Evolutionary conservation across 2,329 filamentous ascomycete species (phyloP), one percentile per base, ranked within the genome.

Genomic region (Epichloe sp.): DNA sequence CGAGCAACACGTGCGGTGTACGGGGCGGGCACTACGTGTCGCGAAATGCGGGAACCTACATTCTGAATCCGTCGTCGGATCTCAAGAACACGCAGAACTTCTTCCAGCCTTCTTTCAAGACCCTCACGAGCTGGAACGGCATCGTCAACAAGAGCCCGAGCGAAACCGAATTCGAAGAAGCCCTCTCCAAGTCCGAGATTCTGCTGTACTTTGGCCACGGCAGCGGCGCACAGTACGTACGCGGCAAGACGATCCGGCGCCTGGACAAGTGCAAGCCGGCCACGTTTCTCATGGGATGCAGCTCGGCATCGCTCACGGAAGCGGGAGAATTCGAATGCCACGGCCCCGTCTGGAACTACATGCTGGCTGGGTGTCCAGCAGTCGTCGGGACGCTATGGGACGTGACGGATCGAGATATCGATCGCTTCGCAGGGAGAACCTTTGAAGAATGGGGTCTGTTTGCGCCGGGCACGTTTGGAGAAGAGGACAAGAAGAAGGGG

Each of bases 171-270:
- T 91, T 97, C 65, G 82, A 83, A 56, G 60, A 69, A 0, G 79
- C 78, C 0, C 76, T 98, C 8, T 71, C 78, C 45, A 67, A 73
- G 0, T 82, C 81, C 17, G 82, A 88, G 52, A 71, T 95, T 2
- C 72, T 96, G 23, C 75, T 98, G 11, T 98, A 98, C 71, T 97
- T 98, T 66, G 93, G 93, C 1, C 93, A 98, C 69, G 93, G 93
- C 54, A 91, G 87, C 57, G 93, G 91, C 21, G 87, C 88, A 31
- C 93, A 98, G 67, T 98, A 95, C 67, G 88, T 98, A 52, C 85
- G 90, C 34, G 83, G 86, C 12, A 82, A 88, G 58, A 87, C 87
- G 1, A 82, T 98, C 57, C 85, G 88, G 50, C 82, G 81, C 53
- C 77, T 97, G 12, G 79, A 83, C 14, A 81, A 78, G 53, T 95